Percentiles rank a stretch among this genome's conserved stretches.
Conservation (phyloP, 208 protist genomes). For the Leishmania martiniquensis region DNA sequence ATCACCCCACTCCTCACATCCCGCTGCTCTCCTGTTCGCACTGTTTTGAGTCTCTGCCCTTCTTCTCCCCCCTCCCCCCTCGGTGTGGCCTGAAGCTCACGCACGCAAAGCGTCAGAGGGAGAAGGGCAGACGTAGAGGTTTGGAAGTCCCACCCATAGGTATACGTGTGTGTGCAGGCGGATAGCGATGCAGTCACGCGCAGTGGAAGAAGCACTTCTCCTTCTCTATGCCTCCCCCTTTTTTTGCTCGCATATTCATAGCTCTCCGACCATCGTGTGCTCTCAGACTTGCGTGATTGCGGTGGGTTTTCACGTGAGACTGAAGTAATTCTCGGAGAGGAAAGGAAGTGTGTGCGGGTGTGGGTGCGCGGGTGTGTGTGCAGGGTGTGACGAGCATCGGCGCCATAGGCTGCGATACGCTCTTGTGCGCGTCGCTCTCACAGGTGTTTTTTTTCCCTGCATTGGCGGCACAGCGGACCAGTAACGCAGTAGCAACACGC, state of each 20-base stretch:
- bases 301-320: background rate
- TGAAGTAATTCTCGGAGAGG: background rate
- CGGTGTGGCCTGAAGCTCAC: background rate
- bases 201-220: background rate
- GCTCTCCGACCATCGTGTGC: background rate
- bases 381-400: background rate
- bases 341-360: background rate
- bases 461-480: background rate
- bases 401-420: background rate
- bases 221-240: background rate
- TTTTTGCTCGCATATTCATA: too few relatives aligned
- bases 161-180: too few relatives aligned
- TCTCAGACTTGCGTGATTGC: background rate
- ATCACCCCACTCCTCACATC: background rate
- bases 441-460: background rate
- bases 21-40: background rate
- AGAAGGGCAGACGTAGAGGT: background rate
- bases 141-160: background rate
- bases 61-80: background rate
- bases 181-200: background rate
- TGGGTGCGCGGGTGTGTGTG: background rate
- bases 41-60: background rate
- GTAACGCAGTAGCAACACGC: background rate
- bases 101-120: background rate
- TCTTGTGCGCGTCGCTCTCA: background rate